A percentile compares a stretch with the other conserved stretches of the same genome.
Evolutionary conservation across 2,329 filamentous ascomycete genomes (phyloP).

Genomic region (Colletotrichum chlorophyti): DNA sequence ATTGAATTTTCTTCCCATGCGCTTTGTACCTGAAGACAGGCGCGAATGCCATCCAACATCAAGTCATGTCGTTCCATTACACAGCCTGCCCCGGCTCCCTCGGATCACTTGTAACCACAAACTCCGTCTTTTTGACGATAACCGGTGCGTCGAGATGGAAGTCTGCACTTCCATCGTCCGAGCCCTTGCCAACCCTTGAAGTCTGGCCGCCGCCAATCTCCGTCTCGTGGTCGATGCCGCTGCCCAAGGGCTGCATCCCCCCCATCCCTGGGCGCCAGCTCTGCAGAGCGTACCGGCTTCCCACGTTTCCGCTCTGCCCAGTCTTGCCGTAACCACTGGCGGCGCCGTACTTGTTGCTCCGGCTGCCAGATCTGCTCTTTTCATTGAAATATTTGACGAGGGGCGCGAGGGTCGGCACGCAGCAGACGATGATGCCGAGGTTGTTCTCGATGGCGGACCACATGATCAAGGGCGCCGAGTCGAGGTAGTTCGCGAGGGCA

Average conservation of each 20-base stretch:
- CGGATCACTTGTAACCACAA: conserved; percentile 23
- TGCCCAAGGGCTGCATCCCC: conserved; percentile 32
- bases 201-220: background rate
- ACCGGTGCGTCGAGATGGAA: conserved; percentile 3
- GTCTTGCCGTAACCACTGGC: conserved; percentile 28
- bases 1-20: no score
- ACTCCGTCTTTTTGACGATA: conserved; percentile 26
- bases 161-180: conserved; percentile 21
- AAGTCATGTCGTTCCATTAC: background rate
- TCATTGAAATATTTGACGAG: conserved; percentile 45
- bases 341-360: conserved; percentile 28
- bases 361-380: conserved; percentile 30
- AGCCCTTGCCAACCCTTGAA: conserved; percentile 7
- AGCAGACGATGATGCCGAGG: conserved; percentile 51
- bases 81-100: conserved; percentile 3
- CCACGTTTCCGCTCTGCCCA: background rate
- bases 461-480: conserved; percentile 49
- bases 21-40: no score
- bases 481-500: conserved; percentile 50
- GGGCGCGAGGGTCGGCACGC: conserved; percentile 50
- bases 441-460: conserved; percentile 55
- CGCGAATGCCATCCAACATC: no score
- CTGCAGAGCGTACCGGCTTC: conserved; percentile 36
- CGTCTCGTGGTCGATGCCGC: conserved; percentile 14
- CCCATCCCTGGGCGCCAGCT: conserved; percentile 34